Conservation (phyloP, 768 basidiomycete species). For the Lactifluus volemus region DNA sequence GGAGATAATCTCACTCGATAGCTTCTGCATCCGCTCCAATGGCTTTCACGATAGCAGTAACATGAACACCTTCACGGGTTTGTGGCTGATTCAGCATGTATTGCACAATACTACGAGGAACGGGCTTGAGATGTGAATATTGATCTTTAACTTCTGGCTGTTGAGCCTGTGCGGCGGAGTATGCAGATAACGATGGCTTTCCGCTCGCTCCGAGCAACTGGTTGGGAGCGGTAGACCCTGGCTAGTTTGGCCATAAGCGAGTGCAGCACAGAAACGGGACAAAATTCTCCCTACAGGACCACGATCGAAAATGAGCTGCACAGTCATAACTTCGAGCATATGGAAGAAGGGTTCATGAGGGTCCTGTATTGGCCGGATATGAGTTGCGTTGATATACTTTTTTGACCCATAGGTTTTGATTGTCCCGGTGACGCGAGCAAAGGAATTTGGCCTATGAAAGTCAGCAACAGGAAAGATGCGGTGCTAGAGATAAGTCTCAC, state of each 20-base stretch:
- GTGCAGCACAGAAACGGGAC: background rate
- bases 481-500: conserved; percentile 25
- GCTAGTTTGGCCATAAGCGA: conserved; percentile 13
- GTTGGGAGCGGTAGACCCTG: conserved; percentile 18
- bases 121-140: conserved; percentile 42
- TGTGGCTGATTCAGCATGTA: conserved; percentile 45
- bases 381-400: conserved; percentile 70
- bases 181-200: conserved; percentile 24
- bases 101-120: conserved; percentile 59
- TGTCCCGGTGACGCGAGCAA: conserved; percentile 72
- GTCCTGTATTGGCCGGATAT: conserved; percentile 62
- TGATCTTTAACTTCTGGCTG: conserved; percentile 10
- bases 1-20: conserved; percentile 36
- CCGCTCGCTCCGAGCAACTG: conserved; percentile 2
- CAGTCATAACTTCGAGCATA: conserved; percentile 62
- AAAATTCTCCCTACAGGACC: conserved; percentile 45
- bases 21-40: conserved; percentile 48
- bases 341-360: conserved; percentile 79
- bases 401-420: conserved; percentile 78
- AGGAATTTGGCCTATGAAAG: conserved; percentile 53
- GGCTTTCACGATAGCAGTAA: conserved; percentile 60
- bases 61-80: conserved; percentile 60
- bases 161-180: conserved; percentile 27
- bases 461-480: background rate
- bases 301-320: conserved; percentile 55